Percentiles rank a stretch among this genome's conserved stretches.
These are phyloP conservation scores for Bauhinia variegata DNA, from an alignment of 306 rosid genomes.

Conservation along the genomic window DNA sequence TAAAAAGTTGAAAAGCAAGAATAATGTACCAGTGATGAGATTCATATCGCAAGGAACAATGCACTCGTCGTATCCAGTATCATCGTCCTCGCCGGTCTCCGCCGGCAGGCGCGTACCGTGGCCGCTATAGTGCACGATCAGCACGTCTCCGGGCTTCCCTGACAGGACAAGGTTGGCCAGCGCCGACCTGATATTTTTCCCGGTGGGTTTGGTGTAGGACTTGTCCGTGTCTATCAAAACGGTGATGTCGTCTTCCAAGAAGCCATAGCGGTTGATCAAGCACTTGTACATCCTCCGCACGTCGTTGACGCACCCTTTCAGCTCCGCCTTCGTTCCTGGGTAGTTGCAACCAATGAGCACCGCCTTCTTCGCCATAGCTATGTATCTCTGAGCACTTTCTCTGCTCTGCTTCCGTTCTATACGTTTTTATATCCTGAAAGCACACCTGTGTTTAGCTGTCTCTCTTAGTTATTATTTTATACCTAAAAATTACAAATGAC, in stretches of 20 bases:
- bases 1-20: background rate
- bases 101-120: constrained; percentile 88
- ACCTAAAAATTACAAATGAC: too few species aligned
- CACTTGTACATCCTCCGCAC: constrained; percentile 61
- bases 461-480: too few species aligned
- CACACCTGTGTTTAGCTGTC: too few species aligned
- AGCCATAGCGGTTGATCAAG: constrained; percentile 59
- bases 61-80: constrained; percentile 87
- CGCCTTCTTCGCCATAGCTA: constrained; percentile 67
- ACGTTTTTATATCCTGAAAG: too few species aligned
- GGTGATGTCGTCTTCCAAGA: constrained; percentile 52
- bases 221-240: constrained; percentile 61
- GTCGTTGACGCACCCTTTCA: constrained; percentile 80
- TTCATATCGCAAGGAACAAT: constrained; percentile 87
- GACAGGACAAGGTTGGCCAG: constrained; percentile 50
- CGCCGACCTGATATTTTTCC: constrained; percentile 64
- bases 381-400: too few species aligned
- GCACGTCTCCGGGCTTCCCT: constrained; percentile 54
- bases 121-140: constrained; percentile 81
- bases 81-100: constrained; percentile 68
- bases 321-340: constrained; percentile 73
- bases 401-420: too few species aligned
- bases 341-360: constrained; percentile 84
- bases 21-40: constrained; percentile 66
- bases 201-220: constrained; percentile 67